These are phyloP conservation scores for Cladophialophora chaetospira DNA, from an alignment of 2,329 filamentous ascomycete species.

Conservation along the genomic window DNA sequence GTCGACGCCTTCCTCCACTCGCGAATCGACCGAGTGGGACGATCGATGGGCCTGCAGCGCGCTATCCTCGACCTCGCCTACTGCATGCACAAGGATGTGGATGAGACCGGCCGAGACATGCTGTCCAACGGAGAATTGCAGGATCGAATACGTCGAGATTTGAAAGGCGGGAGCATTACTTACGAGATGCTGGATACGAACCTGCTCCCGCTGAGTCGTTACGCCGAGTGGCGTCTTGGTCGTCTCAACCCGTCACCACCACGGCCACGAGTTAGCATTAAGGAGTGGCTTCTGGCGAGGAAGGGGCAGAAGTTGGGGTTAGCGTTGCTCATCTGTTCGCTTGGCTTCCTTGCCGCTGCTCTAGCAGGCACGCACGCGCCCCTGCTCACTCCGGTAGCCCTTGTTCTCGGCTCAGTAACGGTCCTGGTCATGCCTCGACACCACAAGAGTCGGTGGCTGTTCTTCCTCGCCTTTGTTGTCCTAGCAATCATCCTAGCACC, in stretches of 20 bases:
- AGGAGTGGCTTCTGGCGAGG: not conserved
- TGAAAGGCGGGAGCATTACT: conserved; percentile 14
- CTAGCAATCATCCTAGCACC: conserved; percentile 2
- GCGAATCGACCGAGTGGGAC: conserved; percentile 35
- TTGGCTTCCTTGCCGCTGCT: conserved; percentile 9
- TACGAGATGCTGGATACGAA: conserved; percentile 14
- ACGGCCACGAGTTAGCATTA: not conserved
- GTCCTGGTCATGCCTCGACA: not conserved
- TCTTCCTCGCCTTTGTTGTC: conserved; percentile 5
- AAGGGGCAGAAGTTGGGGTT: not conserved
- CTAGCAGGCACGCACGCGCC: conserved; percentile 8
- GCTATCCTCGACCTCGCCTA: conserved; percentile 26
- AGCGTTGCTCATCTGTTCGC: conserved; percentile 4
- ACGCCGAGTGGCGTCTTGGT: not conserved
- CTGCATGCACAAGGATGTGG: conserved; percentile 21
- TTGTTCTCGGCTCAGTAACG: not conserved
- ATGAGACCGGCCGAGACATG: conserved; percentile 13
- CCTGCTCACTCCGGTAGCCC: conserved; percentile 1
- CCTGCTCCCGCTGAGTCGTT: conserved; percentile 6
- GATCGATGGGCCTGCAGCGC: conserved; percentile 38
- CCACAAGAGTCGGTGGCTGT: conserved; percentile 15
- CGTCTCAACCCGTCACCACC: no score
- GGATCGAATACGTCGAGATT: conserved; percentile 5
- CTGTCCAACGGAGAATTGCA: conserved; percentile 15
- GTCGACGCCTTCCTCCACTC: conserved; percentile 38